Percentiles rank a stretch among this genome's conserved stretches.
Conservation (phyloP, 2,329 filamentous ascomycete species). For the Aureobasidium uvarum region DNA sequence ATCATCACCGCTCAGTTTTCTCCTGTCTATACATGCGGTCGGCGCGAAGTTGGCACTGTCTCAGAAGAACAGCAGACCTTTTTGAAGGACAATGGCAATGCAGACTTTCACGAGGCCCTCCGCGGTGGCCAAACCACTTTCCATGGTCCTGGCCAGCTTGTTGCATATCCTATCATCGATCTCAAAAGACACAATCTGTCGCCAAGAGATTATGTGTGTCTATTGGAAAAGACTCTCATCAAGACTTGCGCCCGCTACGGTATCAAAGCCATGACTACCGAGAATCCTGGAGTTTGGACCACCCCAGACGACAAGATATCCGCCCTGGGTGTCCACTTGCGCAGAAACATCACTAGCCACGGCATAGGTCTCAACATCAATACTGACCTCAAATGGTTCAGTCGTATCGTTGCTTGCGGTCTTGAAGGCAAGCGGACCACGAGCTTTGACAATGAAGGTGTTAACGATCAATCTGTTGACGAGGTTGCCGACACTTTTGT, state of each 20-base stretch:
- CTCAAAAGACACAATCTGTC: constrained; percentile 66
- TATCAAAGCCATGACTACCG: constrained; percentile 62
- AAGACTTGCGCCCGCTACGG: constrained; percentile 60
- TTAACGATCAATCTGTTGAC: constrained; percentile 39
- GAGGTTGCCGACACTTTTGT: constrained; percentile 45
- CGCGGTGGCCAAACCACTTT: constrained; percentile 92
- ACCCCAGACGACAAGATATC: constrained; percentile 69
- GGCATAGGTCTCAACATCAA: constrained; percentile 79
- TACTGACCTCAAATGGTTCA: constrained; percentile 62
- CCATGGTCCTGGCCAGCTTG: constrained; percentile 88
- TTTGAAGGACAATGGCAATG: constrained; percentile 46
- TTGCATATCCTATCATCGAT: constrained; percentile 91
- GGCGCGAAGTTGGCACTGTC: constrained; percentile 64
- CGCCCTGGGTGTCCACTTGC: constrained; percentile 86
- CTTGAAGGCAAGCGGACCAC: constrained; percentile 75
- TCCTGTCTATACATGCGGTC: constrained; percentile 86
- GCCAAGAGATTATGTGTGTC: constrained; percentile 71
- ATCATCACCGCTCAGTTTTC: constrained; percentile 79
- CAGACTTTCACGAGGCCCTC: constrained; percentile 67
- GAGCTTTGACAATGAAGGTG: constrained; percentile 62
- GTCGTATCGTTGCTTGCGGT: constrained; percentile 86
- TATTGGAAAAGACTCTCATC: constrained; percentile 75
- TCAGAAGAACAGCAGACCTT: constrained; percentile 46
- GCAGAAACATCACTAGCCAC: constrained; percentile 77
- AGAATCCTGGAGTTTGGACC: constrained; percentile 81